Evolutionary conservation across 2,329 filamentous ascomycete genomes (phyloP), one percentile per base, ranked within the genome.

Genomic region (Cercospora nicotianae): DNA sequence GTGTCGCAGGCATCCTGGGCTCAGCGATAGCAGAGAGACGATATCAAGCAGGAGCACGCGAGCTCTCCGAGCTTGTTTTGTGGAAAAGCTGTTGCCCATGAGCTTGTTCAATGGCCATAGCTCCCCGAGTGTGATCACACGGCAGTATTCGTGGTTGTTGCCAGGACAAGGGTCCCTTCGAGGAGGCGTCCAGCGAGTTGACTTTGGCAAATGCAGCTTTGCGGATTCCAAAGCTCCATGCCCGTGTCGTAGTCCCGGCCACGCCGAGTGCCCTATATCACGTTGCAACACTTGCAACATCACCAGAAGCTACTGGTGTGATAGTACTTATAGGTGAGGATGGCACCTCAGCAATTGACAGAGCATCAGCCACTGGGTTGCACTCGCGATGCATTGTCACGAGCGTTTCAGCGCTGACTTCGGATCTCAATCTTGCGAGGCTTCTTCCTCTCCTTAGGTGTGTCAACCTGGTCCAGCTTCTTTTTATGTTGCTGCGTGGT

Each of bases 351-450:
- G 45, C 20, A 51, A 3, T 16, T 23, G 18, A 6, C 45, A 13
- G 45, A 23, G 18, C 45, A 51, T 51, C 45, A 51, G 45, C 45
- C 45, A 51, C 45, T 5, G 26, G 36, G 36, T n/a, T 42, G 36
- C 36, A 42, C 20, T 51, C 20, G 45, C 45, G 18, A 51, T 51
- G 20, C 45, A 23, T 51, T 51, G 18, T 51, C 18, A 48, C 42
- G 20, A 18, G 20, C 30, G 53, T 58, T 58, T 71, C 66, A 73
- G 42, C 72, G 67, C 61, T 73, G 72, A 48, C 70, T 72, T 31
- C 67, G 48, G 31, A 65, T 63, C 58, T 73, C 68, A 16, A 73
- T 57, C 63, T 73, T 73, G n/a, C 71, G 65, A 16, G 71, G 71
- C 59, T 72, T 70, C 62, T 65, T 70, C 48, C 58, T 67, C 33